Evolutionary conservation across 2,329 filamentous ascomycete genomes (phyloP).

Genomic region (Ascosphaera aggregata): DNA sequence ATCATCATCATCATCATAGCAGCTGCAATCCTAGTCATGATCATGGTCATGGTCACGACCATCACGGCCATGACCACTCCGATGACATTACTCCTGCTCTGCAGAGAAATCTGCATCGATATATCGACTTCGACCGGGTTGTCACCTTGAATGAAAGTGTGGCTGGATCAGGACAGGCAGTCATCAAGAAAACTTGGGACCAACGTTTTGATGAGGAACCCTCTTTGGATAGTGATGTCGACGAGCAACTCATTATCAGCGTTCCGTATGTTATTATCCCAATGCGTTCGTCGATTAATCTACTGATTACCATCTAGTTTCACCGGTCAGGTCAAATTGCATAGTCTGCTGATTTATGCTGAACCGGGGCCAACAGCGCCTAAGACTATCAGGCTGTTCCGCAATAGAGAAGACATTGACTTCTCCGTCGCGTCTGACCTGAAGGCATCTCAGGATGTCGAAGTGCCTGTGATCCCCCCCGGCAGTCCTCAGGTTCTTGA

Average conservation of each 20-base stretch:
- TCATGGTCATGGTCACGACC: constrained; percentile 25
- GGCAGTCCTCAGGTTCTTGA: constrained; percentile 49
- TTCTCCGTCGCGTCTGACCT: constrained; percentile 52
- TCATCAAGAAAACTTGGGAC: constrained; percentile 80
- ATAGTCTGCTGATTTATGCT: constrained; percentile 68
- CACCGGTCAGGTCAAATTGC: constrained; percentile 78
- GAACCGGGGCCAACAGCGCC: constrained; percentile 49
- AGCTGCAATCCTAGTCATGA: too few relatives aligned
- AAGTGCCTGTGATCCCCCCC: constrained; percentile 46
- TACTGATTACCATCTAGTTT: constrained; percentile 34
- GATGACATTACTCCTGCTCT: constrained; percentile 84
- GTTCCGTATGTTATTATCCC: constrained; percentile 42
- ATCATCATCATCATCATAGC: constrained; percentile 16
- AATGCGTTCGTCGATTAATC: constrained; percentile 2
- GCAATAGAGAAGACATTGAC: constrained; percentile 72
- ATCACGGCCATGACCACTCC: constrained; percentile 56
- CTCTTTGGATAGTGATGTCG: constrained; percentile 63
- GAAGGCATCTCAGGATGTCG: constrained; percentile 48
- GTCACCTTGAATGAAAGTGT: constrained; percentile 61
- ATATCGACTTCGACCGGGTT: constrained; percentile 74
- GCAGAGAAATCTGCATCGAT: constrained; percentile 73
- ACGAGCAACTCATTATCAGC: constrained; percentile 84
- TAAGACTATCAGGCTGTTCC: constrained; percentile 61
- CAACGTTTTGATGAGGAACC: constrained; percentile 49
- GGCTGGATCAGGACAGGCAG: constrained; percentile 42